Percentiles rank a stretch among this genome's conserved stretches.
These are phyloP conservation scores for Cordyceps farinosa DNA, from an alignment of 2,329 filamentous ascomycete genomes.

Conservation along the genomic window DNA sequence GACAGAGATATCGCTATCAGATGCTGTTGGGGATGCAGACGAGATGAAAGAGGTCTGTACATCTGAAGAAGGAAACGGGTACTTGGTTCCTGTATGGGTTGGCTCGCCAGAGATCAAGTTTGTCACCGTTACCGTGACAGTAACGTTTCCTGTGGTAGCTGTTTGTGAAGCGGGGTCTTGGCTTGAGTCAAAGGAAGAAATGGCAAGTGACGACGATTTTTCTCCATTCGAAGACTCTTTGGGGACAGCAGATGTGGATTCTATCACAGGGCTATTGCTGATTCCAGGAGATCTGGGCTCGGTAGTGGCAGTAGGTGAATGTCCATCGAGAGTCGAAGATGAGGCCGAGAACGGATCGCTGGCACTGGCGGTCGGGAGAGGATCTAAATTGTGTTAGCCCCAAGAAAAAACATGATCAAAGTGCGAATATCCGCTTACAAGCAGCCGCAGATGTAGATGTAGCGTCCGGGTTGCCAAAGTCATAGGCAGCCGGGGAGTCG, in stretches of 20 bases:
- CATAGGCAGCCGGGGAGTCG: slow-evolving; percentile 9
- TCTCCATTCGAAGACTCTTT: not conserved
- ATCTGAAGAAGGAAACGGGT: not conserved
- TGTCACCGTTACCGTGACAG: slow-evolving; percentile 13
- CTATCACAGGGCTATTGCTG: slow-evolving; percentile 5
- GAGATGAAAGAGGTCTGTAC: not conserved
- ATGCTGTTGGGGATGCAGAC: not conserved
- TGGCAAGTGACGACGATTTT: not conserved
- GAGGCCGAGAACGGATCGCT: not conserved
- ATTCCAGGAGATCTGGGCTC: slow-evolving; percentile 7
- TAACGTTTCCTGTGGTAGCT: not conserved
- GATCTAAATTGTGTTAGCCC: not conserved
- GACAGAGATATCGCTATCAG: slow-evolving; percentile 1
- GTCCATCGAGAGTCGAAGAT: not conserved
- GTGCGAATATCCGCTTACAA: not conserved
- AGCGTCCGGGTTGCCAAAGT: not conserved
- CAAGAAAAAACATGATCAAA: no score
- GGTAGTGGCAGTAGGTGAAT: not conserved
- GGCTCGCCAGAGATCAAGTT: not conserved
- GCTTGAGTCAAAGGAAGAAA: not conserved
- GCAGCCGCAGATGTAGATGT: not conserved
- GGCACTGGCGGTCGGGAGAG: not conserved
- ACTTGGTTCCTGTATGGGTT: not conserved
- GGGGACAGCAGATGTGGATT: slow-evolving; percentile 7
- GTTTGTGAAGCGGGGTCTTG: slow-evolving; percentile 2